Evolutionary conservation across 192 early-diverging fungal species (phyloP), one percentile per base, ranked within the genome.

Genomic region (Coemansia sp.): DNA sequence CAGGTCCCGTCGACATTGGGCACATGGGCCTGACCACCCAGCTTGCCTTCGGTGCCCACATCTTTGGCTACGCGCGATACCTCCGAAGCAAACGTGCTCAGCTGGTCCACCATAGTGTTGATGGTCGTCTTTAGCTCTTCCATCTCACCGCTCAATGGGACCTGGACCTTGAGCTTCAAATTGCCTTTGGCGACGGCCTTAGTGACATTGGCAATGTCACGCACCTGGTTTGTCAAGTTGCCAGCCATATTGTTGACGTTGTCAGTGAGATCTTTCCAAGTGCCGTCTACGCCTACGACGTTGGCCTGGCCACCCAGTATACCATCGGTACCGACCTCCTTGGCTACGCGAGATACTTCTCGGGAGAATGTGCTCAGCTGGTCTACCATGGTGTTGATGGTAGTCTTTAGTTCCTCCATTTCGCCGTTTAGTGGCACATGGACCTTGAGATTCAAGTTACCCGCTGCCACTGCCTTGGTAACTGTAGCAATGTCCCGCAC

Each of bases 61-160:
- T 88, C 86, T 6, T 70, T 65, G 0, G 89, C 86, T 7, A 91
- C 86, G 47, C 89, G 84, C 0, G 85, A 85, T 0, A 89, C 89
- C 73, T 91, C 86, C 33, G 68, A 67, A 4, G 83, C 70, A 47
- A 85, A 85, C 10, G 70, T 68, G 39, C 65, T 69, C 0, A 85
- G 64, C 54, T 83, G 86, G 51, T 85, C 85, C 31, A 87, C 86
- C 83, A 91, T 85, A 0, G 59, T 73, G 62, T 91, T 91, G 31
- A 91, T 86, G 1, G 85, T 87, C 16, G 81, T 64, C 59, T 88
- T 91, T 11, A 91, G 72, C 20, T 84, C 83, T 0, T 74, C 50
- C 65, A 91, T 88, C 59, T 87, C 87, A n/a, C 89, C 87, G 36
- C 79, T 67, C 11, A 82, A 78, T n/a, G 83, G 80, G 6, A 83